phyloP scores from a whole-genome alignment of 352 stramenopile species.

The Globisporangium carolinianum region DNA sequence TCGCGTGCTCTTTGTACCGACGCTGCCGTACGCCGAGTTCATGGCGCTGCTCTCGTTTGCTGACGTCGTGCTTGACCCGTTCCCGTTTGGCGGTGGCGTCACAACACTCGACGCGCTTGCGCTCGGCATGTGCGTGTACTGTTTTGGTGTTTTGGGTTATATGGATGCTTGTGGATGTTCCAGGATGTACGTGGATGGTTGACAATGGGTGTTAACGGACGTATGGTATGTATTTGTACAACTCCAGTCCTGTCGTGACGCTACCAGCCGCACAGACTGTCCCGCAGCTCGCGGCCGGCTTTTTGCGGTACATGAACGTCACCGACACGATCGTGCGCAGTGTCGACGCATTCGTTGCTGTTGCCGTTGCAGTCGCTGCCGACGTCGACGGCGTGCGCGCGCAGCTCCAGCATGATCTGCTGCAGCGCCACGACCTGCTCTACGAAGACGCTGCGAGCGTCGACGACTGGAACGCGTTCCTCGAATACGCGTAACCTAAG shows the following conservation, averaged over 20 bases:
- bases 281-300: conserved; percentile 49
- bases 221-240: no score
- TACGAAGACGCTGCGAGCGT: conserved; percentile 21
- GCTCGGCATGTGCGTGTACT: conserved; percentile 47
- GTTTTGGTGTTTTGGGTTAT: no score
- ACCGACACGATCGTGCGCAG: conserved; percentile 32
- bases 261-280: conserved; percentile 43
- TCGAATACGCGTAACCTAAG: conserved; percentile 2
- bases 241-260: conserved; percentile 44
- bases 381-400: conserved; percentile 11
- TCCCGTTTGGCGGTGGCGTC: conserved; percentile 80
- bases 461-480: conserved; percentile 32
- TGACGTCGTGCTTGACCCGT: conserved; percentile 78
- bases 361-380: conserved; percentile 25
- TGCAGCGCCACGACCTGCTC: conserved; percentile 10
- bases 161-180: no score
- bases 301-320: conserved; percentile 47
- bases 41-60: conserved; percentile 39
- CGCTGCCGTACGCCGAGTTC: conserved; percentile 50
- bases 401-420: conserved; percentile 1
- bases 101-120: conserved; percentile 78
- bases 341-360: conserved; percentile 31
- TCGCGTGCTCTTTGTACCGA: conserved; percentile 52
- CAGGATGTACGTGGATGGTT: neutral
- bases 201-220: neutral